phyloP scores from a whole-genome alignment of 371 early-diverging fungal species.

The Mucor mucedo region DNA sequence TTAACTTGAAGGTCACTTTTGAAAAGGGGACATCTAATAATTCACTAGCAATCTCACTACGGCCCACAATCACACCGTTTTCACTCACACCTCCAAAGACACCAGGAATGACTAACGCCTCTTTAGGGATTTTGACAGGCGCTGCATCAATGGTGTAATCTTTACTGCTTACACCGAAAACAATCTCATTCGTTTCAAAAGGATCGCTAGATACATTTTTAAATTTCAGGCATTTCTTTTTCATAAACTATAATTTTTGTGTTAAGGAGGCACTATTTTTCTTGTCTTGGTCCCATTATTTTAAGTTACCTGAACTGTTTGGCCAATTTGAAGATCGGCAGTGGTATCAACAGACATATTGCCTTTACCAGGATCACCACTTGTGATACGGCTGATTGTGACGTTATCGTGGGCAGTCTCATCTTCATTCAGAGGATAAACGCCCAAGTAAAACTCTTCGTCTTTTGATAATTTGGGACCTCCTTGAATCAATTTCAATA shows the following conservation, averaged over 20 bases:
- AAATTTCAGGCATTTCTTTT: constrained; percentile 15
- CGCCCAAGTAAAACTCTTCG: constrained; percentile 61
- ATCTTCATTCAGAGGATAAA: constrained; percentile 35
- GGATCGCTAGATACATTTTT: constrained; percentile 28
- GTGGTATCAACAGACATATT: constrained; percentile 77
- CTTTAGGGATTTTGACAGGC: constrained; percentile 27
- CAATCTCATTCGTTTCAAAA: constrained; percentile 25
- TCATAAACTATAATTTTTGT: constrained; percentile 25
- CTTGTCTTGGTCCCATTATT: neutral
- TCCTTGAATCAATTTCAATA: constrained; percentile 57
- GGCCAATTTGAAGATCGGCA: constrained; percentile 64
- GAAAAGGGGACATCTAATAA: constrained; percentile 52
- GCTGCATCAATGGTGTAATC: constrained; percentile 40
- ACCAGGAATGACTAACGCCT: constrained; percentile 12
- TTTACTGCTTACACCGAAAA: constrained; percentile 39
- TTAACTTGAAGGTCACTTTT: constrained; percentile 23
- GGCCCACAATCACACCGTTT: constrained; percentile 60
- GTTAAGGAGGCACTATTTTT: neutral
- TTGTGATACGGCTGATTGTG: constrained; percentile 66
- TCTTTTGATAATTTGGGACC: constrained; percentile 51
- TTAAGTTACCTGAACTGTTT: constrained; percentile 58
- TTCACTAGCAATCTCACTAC: constrained; percentile 35
- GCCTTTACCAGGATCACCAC: constrained; percentile 80
- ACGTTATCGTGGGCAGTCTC: constrained; percentile 25
- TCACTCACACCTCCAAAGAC: constrained; percentile 64